These are phyloP conservation scores for Stachybotrys chlorohalonatus DNA, from an alignment of 2,329 filamentous ascomycete genomes.

Conservation along the genomic window DNA sequence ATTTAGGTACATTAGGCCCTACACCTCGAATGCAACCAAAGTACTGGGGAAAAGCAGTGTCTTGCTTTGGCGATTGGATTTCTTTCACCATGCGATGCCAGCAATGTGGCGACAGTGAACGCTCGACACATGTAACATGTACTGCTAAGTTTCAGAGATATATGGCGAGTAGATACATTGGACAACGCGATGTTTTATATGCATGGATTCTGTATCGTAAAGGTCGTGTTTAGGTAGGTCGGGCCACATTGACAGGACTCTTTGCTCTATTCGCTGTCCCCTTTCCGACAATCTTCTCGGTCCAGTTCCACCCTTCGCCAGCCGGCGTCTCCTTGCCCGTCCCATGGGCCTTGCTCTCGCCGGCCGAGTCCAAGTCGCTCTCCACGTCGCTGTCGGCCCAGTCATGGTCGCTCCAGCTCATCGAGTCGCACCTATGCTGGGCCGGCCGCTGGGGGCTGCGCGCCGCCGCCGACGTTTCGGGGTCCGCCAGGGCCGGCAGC, in stretches of 20 bases:
- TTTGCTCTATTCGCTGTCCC: conserved; percentile 16
- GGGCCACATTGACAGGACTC: conserved; percentile 11
- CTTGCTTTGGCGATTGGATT: too few relatives aligned
- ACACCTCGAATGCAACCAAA: too few relatives aligned
- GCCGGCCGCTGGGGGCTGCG: conserved; percentile 8
- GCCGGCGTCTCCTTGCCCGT: conserved; percentile 10
- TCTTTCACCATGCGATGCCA: too few relatives aligned
- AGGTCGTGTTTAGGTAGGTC: neutral
- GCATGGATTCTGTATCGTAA: neutral
- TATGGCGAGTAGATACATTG: too few relatives aligned
- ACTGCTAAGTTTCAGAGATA: too few relatives aligned
- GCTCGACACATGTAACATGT: too few relatives aligned
- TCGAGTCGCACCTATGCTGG: conserved; percentile 36
- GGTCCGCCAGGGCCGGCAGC: conserved; percentile 23
- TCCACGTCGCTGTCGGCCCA: conserved; percentile 46
- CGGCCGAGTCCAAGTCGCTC: conserved; percentile 7
- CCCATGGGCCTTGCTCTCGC: conserved; percentile 6
- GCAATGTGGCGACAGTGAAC: too few relatives aligned
- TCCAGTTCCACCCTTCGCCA: conserved; percentile 39
- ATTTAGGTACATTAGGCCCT: too few relatives aligned
- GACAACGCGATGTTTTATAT: too few relatives aligned
- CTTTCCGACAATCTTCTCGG: conserved; percentile 44
- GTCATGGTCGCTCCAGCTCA: conserved; percentile 58
- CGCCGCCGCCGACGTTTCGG: conserved; percentile 10
- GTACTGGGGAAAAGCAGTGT: too few relatives aligned